Evolutionary conservation across 2,329 filamentous ascomycete genomes (phyloP), one percentile per base, ranked within the genome.

Genomic region (Annulohypoxylon truncatum): DNA sequence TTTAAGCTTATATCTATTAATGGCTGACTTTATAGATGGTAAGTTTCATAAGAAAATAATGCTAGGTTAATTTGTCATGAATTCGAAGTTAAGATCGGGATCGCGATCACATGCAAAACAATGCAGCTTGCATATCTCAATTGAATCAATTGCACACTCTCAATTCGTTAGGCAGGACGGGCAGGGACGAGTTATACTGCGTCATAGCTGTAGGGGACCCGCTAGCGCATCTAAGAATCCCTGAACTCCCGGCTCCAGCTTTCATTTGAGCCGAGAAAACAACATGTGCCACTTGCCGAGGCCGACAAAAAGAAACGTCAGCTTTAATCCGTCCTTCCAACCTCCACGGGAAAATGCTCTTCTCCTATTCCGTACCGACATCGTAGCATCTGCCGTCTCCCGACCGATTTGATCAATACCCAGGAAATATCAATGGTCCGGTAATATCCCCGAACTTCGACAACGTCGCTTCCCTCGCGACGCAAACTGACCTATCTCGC

Each of bases 211-310:
- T 53, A 46, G 33, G 35, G 52, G 18, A 26, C 54, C 42, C 46
- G 54, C 35, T 53, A 58, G 40, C 47, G 61, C 44, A 53, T 40
- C 31, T 48, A 31, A n/a, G 1, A n/a, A 12, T 58, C 35, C 55
- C 55, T 38, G 22, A 22, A 47, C 31, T 46, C 44, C 55, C 54
- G 52, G 50, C 50, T 35, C 51, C 46, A 53, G 51, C 58, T 59
- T 24, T 47, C 28, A 48, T 58, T 63, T 60, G 28, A 68, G 63
- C 66, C 66, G 62, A 66, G 51, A 61, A 61, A 44, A 44, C 52
- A 54, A 29, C 66, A 68, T 68, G 66, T 68, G 66, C 66, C 12
- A 62, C 56, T 68, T 68, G 59, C 66, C 66, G 63, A 68, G 63
- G 60, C 63, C 59, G 52, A 68, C 44, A 33, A 40, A 52, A 51